A percentile compares a stretch with the other conserved stretches of the same genome.
phyloP scores from a whole-genome alignment of 148 eudicot genomes.

The Heliosperma pusillum region DNA sequence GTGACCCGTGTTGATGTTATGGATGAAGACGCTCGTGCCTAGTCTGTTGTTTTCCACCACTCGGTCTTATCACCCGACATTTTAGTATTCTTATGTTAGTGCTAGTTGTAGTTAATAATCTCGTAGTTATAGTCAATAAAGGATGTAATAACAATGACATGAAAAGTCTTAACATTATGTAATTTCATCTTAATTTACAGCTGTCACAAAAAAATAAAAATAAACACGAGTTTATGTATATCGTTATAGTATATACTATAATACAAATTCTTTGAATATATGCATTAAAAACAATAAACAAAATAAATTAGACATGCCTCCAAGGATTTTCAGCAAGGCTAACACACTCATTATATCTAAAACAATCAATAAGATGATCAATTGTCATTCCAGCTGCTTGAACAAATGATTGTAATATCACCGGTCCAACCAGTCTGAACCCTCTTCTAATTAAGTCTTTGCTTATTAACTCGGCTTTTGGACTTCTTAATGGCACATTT shows the following conservation, averaged over 20 bases:
- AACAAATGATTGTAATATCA: constrained; percentile 85
- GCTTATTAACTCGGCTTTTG: constrained; percentile 87
- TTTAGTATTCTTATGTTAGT: too few species aligned
- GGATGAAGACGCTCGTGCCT: too few species aligned
- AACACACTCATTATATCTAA: constrained; percentile 73
- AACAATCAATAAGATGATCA: constrained; percentile 93
- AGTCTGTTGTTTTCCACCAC: too few species aligned
- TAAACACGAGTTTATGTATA: too few species aligned
- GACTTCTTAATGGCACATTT: constrained; percentile 86
- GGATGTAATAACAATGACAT: too few species aligned
- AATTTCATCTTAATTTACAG: too few species aligned
- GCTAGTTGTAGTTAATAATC: too few species aligned
- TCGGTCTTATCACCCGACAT: too few species aligned
- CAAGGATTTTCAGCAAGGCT: constrained; percentile 91
- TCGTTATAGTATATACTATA: background rate
- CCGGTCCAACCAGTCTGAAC: constrained; percentile 90
- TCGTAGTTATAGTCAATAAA: too few species aligned
- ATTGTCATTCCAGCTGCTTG: constrained; percentile 95
- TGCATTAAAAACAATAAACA: background rate
- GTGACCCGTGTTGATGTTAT: too few species aligned
- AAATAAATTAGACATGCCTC: constrained; percentile 55
- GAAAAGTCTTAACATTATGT: too few species aligned
- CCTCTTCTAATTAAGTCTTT: constrained; percentile 70
- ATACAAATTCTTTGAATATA: background rate
- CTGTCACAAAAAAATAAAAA: too few species aligned